These are phyloP conservation scores for Amauroascus verrucosus DNA, from an alignment of 2,329 filamentous ascomycete species.

Conservation along the genomic window DNA sequence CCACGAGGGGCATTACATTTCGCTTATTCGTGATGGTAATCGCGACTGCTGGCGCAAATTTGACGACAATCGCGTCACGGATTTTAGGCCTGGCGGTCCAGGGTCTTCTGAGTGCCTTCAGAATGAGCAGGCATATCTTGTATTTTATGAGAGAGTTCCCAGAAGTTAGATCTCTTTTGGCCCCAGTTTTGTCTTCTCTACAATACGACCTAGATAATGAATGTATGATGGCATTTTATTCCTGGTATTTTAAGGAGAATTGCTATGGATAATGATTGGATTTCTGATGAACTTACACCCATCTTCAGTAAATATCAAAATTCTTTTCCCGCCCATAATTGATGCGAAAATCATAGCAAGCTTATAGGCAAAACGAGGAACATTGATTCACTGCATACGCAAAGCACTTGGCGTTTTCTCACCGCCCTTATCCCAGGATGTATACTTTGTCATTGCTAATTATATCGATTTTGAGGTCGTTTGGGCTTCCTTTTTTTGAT, in stretches of 20 bases:
- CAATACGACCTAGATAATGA: background rate
- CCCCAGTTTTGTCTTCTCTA: background rate
- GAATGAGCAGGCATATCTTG: constrained; percentile 55
- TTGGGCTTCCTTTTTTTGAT: too few species aligned
- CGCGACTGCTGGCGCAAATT: constrained; percentile 51
- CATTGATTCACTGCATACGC: too few species aligned
- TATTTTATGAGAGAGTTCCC: constrained; percentile 50
- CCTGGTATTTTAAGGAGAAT: background rate
- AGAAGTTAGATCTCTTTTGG: constrained; percentile 30
- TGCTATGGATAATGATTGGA: constrained; percentile 1
- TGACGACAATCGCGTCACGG: constrained; percentile 47
- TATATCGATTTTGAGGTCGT: too few species aligned
- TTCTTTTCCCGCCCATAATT: background rate
- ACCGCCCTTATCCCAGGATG: too few species aligned
- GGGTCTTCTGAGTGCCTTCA: constrained; percentile 43
- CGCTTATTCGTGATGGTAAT: constrained; percentile 53
- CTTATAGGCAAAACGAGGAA: too few species aligned
- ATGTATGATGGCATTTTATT: background rate
- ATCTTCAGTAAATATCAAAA: too few species aligned
- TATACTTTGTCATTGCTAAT: too few species aligned
- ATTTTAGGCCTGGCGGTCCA: constrained; percentile 48
- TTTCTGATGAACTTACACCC: background rate
- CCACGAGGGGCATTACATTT: constrained; percentile 69
- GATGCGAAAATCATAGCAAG: background rate
- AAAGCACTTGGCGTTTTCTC: too few species aligned